Percentiles rank a stretch among this genome's conserved stretches.
Evolutionary conservation across 2,329 filamentous ascomycete genomes (phyloP).

Genomic region (Hymenoscyphus occultus): DNA sequence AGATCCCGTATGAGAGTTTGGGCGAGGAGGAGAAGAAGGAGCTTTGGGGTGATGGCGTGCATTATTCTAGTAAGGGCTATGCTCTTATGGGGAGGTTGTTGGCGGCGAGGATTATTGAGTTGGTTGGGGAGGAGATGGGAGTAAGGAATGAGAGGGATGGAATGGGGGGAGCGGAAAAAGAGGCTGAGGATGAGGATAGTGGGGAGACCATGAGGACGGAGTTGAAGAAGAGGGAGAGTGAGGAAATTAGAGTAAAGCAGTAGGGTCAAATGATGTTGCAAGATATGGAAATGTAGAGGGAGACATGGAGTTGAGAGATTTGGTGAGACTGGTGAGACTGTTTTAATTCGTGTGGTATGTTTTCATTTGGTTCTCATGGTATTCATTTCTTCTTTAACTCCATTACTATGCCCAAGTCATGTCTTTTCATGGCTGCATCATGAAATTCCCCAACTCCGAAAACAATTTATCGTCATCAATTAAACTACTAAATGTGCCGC

Average conservation of each 20-base stretch:
- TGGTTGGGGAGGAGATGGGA: constrained; percentile 35
- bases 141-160: constrained; percentile 45
- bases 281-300: neutral
- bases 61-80: constrained; percentile 59
- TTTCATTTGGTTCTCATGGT: constrained; percentile 16
- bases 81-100: constrained; percentile 58
- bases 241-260: neutral
- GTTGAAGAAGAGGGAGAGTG: neutral
- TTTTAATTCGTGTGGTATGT: neutral
- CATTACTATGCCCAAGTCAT: constrained; percentile 21
- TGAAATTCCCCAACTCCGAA: constrained; percentile 28
- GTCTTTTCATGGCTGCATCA: constrained; percentile 15
- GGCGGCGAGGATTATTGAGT: constrained; percentile 49
- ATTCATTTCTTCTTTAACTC: constrained; percentile 26
- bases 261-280: neutral
- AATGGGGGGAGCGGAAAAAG: neutral
- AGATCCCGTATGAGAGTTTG: constrained; percentile 54
- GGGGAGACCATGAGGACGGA: neutral
- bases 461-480: constrained; percentile 14
- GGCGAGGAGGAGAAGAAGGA: constrained; percentile 27
- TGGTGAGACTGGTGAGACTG: neutral
- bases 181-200: neutral
- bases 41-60: constrained; percentile 50
- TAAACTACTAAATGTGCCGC: constrained; percentile 49
- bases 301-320: neutral